Base-by-base conservation (phyloP, 129 eudicot genomes). In the Pseudognaphalium luteoalbum region DNA sequence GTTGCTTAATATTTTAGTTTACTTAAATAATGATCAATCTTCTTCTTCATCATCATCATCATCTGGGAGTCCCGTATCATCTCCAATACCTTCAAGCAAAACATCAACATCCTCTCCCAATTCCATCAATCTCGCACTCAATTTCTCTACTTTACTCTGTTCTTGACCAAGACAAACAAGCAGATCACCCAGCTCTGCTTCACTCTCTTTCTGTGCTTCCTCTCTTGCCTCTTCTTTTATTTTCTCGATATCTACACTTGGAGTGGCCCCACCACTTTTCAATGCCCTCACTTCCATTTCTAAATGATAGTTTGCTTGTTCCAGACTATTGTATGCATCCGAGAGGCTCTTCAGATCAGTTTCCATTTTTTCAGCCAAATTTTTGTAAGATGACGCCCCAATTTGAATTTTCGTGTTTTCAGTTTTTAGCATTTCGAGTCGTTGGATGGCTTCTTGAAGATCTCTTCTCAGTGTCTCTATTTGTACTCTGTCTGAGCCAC, bases 101-200 rank as follows among this genome's bases (percentile, higher is more conserved):
- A 77, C 75, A 21, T 94, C 96, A 11, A 94, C 97, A 66, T 94
- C 96, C 73, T 91, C 96, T 0, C 96, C 96, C 81, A 94, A 76
- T 78, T 94, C 97, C 79, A 76, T 7, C 41, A 94, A 78, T 80
- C 93, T 84, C 3, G 88, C 72, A 59, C 86, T 87, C 75, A 90
- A 85, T 72, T 79, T 90, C 84, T 92, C 96, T 29, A 90, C 98
- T 80, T 85, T 90, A 79, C 90, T 94, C 82, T 94, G 98, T 68
- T 94, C 98, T 87, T 92, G 98, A 20, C 98, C 98, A 15, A 92
- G 86, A 76, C 98, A 92, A 16, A 92, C 97, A 17, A 94, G 90
- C 83, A 94, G 72, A 81, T 94, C 99, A 52, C 80, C 90, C 32
- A 91, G 72, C 75, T 94, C 99, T 6, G 83, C 94, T 71, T 94